Evolutionary conservation across 225 moss, liverwort and hornwort species (phyloP), one percentile per base, ranked within the genome.

Genomic region (Pleurozium schreberi): DNA sequence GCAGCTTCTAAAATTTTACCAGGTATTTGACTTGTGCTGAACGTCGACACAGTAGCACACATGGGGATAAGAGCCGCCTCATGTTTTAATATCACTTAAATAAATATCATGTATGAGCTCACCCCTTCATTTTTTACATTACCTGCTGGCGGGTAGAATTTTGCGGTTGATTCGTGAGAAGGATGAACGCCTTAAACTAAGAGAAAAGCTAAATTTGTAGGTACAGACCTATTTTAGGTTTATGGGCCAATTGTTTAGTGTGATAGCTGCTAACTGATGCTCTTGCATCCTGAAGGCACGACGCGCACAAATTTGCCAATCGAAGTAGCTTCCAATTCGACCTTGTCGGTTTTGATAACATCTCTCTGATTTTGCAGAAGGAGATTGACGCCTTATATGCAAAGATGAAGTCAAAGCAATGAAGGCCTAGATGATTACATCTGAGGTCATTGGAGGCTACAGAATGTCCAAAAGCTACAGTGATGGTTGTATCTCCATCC

Each of bases 1-100:
- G 18, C 95, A 95, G 87, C 92, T 95, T 83, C 80, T 93, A 36
- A 95, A 94, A 83, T 93, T 90, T 83, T 95, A 95, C 80, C 90
- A 93, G 95, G 95, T 95, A 86, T 65, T 86, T 86, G 68, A 81
- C 53, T 78, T 73, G 71, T 64, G 70, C 53, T 62, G 12, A 84
- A 84, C 45, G 10, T 40, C 21, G 42, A 60, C 59, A 18, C 50
- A 40, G 22, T 33, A 80, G 42, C 59, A 50, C 28, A 28, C 45
- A 38, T 47, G 27, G 64, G 15, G 43, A 61, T 62, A 71, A 87
- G 63, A 53, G 57, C 57, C 42, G 10, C 67, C 28, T 75, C 40
- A 63, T 14, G 62, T 67, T 88, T 63, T 30, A 85, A 40, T 30
- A 40, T 76, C 45, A n/a, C 34, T 59, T 57, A 11, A 68, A 12